Percentiles rank a stretch among this genome's conserved stretches.
phyloP scores from a whole-genome alignment of 2,329 filamentous ascomycete species.

The Penicillium sp. region DNA sequence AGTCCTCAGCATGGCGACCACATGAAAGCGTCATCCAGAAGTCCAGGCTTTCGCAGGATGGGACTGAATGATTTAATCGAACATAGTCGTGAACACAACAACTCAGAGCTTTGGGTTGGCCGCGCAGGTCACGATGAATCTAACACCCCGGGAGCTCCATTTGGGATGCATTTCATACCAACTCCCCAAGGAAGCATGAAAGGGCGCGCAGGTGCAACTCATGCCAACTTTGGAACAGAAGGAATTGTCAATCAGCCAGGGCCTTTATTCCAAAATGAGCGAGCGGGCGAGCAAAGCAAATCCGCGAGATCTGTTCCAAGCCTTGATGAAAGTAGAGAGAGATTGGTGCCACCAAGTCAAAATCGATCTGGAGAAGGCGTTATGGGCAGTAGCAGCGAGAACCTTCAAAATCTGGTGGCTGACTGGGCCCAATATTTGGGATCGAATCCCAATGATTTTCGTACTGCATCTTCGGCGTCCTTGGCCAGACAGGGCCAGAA shows the following conservation, averaged over 20 bases:
- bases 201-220: background rate
- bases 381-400: background rate
- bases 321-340: conserved; percentile 5
- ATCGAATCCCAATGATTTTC: conserved; percentile 1
- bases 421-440: conserved; percentile 17
- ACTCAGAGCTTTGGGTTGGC: conserved; percentile 13
- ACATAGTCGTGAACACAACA: conserved; percentile 18
- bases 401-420: conserved; percentile 6
- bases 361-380: background rate
- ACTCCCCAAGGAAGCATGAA: conserved; percentile 16
- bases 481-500: conserved; percentile 13
- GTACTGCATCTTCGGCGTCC: conserved; percentile 18
- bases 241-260: background rate
- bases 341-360: background rate
- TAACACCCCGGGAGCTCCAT: conserved; percentile 7
- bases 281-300: background rate
- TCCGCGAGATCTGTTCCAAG: conserved; percentile 14
- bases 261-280: background rate
- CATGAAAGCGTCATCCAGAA: conserved; percentile 8
- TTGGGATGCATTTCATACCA: conserved; percentile 18
- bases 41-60: conserved; percentile 7
- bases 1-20: conserved; percentile 31
- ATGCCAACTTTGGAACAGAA: background rate
- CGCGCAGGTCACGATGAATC: background rate
- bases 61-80: conserved; percentile 24